Base-by-base conservation (phyloP, 805 yeast species). In the Wickerhamomyces chaumierensis region DNA sequence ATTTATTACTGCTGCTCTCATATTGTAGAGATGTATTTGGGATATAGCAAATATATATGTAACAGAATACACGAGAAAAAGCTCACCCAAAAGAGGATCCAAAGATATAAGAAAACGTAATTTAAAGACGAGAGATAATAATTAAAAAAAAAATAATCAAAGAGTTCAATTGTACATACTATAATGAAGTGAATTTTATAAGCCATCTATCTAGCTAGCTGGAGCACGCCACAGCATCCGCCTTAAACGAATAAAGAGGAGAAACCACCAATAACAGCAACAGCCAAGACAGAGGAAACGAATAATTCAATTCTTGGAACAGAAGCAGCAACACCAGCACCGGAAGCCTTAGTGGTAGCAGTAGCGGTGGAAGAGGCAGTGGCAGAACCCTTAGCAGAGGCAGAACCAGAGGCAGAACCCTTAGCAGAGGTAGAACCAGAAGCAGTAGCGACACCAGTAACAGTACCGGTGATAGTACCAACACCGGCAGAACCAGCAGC, bases 401-500 rank as follows among this genome's bases (percentile, higher is more conserved):
- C 37, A 18, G 44, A 27, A 18, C 25, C 31, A 21, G 28, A 11
- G 39, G 51, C 35, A 18, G 43, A 17, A 19, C 39, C 13, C 21
- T 45, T n/a, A 7, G 45, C 29, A n/a, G n/a, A n/a, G 33, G 47
- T 37, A 18, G 44, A 27, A 18, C 25, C 31, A 21, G 28, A 11
- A 18, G 45, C 20, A 20, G 42, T 42, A 16, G 39, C 27, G 23
- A 18, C 18, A 17, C 42, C 31, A 29, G 35, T 33, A 28, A 42
- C 35, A 18, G 39, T 33, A 38, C 62, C 69, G 34, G 73, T 54
- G 41, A 78, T 66, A 21, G 74, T 44, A 40, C 86, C 85, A 41
- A 75, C 56, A 58, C 94, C 94, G 37, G 71, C 68, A 43, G 70
- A 44, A 56, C 94, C 94, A 48, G 88, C 87, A 48, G 77, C 71